A percentile compares a stretch with the other conserved stretches of the same genome.
Evolutionary conservation across 805 yeast species (phyloP).

Genomic region (Candida dajiaensis): DNA sequence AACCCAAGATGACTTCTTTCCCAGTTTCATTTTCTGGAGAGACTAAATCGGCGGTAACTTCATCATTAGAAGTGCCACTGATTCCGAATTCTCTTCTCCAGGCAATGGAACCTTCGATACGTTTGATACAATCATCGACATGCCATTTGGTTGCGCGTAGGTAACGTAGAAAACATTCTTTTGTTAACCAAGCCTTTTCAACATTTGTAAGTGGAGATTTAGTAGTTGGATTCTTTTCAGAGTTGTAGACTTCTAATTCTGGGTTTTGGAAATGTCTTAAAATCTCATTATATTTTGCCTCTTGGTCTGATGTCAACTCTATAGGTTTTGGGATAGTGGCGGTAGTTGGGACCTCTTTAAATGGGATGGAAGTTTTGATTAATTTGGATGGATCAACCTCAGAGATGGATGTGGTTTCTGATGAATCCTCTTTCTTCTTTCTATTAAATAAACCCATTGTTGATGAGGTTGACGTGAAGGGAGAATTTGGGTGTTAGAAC

Average conservation of each 20-base stretch:
- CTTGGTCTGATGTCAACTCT: constrained; percentile 45
- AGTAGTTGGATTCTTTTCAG: constrained; percentile 28
- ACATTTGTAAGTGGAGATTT: constrained; percentile 39
- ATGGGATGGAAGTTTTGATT: constrained; percentile 40
- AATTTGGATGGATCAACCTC: constrained; percentile 21
- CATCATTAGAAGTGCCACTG: constrained; percentile 38
- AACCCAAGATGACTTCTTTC: constrained; percentile 85
- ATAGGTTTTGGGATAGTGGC: constrained; percentile 45
- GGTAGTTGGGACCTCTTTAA: constrained; percentile 44
- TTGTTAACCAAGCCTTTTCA: constrained; percentile 88
- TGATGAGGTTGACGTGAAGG: not conserved
- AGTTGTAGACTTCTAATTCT: constrained; percentile 27
- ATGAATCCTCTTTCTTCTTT: constrained; percentile 16
- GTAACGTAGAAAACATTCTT: constrained; percentile 84
- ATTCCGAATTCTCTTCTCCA: constrained; percentile 95
- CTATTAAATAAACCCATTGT: constrained; percentile 24
- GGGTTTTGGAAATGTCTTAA: constrained; percentile 51
- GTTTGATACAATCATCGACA: constrained; percentile 58
- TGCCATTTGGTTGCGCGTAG: constrained; percentile 93
- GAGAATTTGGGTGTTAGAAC: too few relatives aligned
- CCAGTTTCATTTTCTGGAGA: constrained; percentile 80
- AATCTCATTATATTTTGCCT: constrained; percentile 44
- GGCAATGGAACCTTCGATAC: constrained; percentile 69
- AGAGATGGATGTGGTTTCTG: constrained; percentile 11
- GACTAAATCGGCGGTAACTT: constrained; percentile 47